These are phyloP conservation scores for Naegleria fowleri DNA, from an alignment of 208 protist species.

Conservation along the genomic window DNA sequence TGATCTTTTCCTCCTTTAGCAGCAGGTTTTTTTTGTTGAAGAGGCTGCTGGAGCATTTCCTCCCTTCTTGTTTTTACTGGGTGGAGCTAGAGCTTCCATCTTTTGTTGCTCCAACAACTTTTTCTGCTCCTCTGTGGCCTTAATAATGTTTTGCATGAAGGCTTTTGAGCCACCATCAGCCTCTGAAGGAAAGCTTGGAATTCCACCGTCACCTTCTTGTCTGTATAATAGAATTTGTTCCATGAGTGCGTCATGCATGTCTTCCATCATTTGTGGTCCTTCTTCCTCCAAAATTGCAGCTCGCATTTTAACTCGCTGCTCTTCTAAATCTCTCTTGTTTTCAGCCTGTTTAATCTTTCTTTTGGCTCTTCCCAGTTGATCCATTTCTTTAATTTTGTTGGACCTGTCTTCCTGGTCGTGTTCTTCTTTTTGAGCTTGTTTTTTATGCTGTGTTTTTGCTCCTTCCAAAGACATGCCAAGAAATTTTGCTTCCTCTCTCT, in stretches of 20 bases:
- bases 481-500: slow-evolving; percentile 72
- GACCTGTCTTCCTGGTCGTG: background rate
- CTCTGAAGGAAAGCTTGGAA: slow-evolving; percentile 64
- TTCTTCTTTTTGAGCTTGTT: background rate
- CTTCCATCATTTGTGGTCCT: slow-evolving; percentile 78
- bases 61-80: background rate
- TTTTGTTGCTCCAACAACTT: slow-evolving; percentile 40
- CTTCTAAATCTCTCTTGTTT: slow-evolving; percentile 71
- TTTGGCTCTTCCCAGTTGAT: slow-evolving; percentile 37
- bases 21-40: background rate
- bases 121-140: slow-evolving; percentile 38
- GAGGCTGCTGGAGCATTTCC: background rate
- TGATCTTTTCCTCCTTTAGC: background rate
- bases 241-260: slow-evolving; percentile 79
- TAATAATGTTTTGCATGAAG: slow-evolving; percentile 46
- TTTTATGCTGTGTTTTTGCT: background rate
- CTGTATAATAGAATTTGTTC: slow-evolving; percentile 78
- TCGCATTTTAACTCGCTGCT: slow-evolving; percentile 67
- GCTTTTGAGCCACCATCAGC: slow-evolving; percentile 73
- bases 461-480: slow-evolving; percentile 59
- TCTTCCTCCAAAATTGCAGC: slow-evolving; percentile 71
- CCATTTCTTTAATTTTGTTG: background rate
- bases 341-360: slow-evolving; percentile 73
- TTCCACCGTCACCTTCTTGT: slow-evolving; percentile 56
- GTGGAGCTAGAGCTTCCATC: slow-evolving; percentile 26